Conservation (phyloP, 2,329 filamentous ascomycete genomes). For the Pyrenophora graminea region DNA sequence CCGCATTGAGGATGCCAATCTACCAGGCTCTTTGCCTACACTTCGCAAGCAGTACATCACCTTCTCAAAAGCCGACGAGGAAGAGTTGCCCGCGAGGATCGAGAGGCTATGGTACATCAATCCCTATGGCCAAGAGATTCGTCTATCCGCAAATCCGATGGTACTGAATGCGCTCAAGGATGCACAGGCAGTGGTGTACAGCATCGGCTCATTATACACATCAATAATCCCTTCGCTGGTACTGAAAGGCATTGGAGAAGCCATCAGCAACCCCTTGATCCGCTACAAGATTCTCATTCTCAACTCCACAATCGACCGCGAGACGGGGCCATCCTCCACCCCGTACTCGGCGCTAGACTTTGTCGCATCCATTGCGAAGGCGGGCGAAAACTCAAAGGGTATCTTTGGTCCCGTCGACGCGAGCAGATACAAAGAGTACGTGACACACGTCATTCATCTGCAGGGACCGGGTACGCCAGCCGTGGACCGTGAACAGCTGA, state of each 20-base stretch:
- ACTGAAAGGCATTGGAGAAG: conserved; percentile 72
- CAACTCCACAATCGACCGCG: conserved; percentile 82
- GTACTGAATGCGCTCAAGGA: conserved; percentile 70
- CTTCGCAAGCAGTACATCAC: conserved; percentile 79
- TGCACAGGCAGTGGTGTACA: conserved; percentile 78
- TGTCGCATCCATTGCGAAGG: conserved; percentile 75
- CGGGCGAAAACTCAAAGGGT: conserved; percentile 59
- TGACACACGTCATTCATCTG: conserved; percentile 83
- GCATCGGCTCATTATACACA: conserved; percentile 92
- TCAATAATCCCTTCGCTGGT: conserved; percentile 83
- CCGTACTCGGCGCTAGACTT: conserved; percentile 81
- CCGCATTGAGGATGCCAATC: conserved; percentile 75
- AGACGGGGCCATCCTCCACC: conserved; percentile 71
- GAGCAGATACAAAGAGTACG: conserved; percentile 66
- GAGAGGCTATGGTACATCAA: conserved; percentile 95
- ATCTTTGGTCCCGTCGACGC: conserved; percentile 11
- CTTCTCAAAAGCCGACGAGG: conserved; percentile 75
- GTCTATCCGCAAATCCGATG: conserved; percentile 79
- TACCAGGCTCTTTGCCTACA: conserved; percentile 78
- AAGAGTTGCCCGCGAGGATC: conserved; percentile 78
- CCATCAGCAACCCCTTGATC: conserved; percentile 59
- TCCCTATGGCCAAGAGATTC: conserved; percentile 95
- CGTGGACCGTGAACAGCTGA: conserved; percentile 69
- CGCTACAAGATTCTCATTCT: conserved; percentile 79
- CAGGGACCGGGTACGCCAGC: conserved; percentile 70